phyloP scores from a whole-genome alignment of 768 basidiomycete genomes.

The Tephrocybe sp. region DNA sequence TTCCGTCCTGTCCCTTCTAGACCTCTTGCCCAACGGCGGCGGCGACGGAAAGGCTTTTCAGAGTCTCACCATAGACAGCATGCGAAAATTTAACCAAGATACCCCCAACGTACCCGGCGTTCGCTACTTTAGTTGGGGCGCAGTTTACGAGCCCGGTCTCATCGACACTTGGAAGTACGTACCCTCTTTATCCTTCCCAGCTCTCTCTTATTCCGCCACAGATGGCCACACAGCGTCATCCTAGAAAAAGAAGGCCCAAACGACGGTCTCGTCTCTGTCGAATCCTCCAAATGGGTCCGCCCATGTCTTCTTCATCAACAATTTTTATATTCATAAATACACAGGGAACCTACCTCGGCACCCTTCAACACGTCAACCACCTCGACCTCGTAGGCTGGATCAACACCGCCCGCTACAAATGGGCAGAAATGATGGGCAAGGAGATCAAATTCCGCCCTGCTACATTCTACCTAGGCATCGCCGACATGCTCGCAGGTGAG shows the following conservation, averaged over 20 bases:
- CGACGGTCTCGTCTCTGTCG: constrained; percentile 89
- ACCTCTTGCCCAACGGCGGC: constrained; percentile 86
- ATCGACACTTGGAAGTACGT: constrained; percentile 85
- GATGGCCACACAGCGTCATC: constrained; percentile 79
- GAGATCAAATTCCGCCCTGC: constrained; percentile 91
- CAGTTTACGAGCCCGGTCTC: constrained; percentile 82
- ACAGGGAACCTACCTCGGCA: constrained; percentile 93
- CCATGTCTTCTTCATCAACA: neutral
- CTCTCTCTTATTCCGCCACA: constrained; percentile 14
- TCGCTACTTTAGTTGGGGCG: constrained; percentile 95
- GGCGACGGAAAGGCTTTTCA: constrained; percentile 96
- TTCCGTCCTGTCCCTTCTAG: constrained; percentile 70
- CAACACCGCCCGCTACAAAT: constrained; percentile 84
- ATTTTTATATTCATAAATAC: neutral
- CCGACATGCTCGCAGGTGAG: constrained; percentile 72
- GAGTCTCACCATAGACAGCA: constrained; percentile 79
- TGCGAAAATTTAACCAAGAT: constrained; percentile 86
- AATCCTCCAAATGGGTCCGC: constrained; percentile 81
- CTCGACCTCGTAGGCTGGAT: constrained; percentile 94
- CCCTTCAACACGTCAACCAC: constrained; percentile 87
- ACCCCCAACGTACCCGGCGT: constrained; percentile 80
- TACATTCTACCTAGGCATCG: constrained; percentile 87
- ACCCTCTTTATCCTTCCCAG: constrained; percentile 10
- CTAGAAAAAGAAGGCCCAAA: constrained; percentile 88
- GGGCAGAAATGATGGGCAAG: constrained; percentile 85